phyloP scores from a whole-genome alignment of 768 basidiomycete genomes.

The Lactifluus hygrophoroides region DNA sequence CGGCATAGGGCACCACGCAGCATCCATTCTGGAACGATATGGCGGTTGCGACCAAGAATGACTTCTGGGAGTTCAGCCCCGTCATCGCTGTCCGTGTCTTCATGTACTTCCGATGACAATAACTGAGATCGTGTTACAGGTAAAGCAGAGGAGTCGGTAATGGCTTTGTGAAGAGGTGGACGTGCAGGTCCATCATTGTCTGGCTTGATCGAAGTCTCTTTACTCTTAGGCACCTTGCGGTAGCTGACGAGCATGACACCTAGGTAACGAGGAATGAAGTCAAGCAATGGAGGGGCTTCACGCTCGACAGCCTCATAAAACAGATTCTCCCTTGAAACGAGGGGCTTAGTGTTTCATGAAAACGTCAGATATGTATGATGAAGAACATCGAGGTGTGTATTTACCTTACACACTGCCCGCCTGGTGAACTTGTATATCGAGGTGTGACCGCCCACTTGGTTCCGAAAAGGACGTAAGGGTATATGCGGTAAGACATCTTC shows the following conservation, averaged over 20 bases:
- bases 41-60: constrained; percentile 82
- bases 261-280: constrained; percentile 94
- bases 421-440: constrained; percentile 98
- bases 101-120: constrained; percentile 24
- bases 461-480: constrained; percentile 89
- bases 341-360: constrained; percentile 46
- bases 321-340: constrained; percentile 93
- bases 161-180: constrained; percentile 24
- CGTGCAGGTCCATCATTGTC: constrained; percentile 18
- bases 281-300: constrained; percentile 84
- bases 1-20: constrained; percentile 40
- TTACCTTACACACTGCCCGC: constrained; percentile 95
- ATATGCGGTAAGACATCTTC: constrained; percentile 74
- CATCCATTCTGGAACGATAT: constrained; percentile 94
- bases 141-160: constrained; percentile 22
- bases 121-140: neutral
- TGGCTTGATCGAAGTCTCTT: constrained; percentile 17
- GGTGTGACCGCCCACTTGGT: constrained; percentile 96
- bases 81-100: constrained; percentile 33
- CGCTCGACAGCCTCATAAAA: constrained; percentile 97
- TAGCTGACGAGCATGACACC: constrained; percentile 99
- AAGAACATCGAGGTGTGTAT: constrained; percentile 23
- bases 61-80: constrained; percentile 93
- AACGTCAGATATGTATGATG: neutral
- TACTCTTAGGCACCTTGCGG: constrained; percentile 48